Percentiles rank a stretch among this genome's conserved stretches.
Evolutionary conservation across 2,329 filamentous ascomycete genomes (phyloP).

Genomic region (Periconia sp.): DNA sequence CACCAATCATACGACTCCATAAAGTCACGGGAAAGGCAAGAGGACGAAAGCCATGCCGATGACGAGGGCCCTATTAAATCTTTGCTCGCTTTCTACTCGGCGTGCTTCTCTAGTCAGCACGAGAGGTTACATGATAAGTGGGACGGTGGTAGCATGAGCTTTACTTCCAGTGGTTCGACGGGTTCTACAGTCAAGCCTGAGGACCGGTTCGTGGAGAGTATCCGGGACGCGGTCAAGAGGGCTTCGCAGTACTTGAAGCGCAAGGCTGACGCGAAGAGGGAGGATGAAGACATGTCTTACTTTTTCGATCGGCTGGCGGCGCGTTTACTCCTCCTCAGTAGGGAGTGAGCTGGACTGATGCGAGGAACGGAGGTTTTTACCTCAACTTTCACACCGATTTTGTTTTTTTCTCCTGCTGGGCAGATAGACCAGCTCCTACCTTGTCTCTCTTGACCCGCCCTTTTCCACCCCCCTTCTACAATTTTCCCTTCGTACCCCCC

Average conservation of each 20-base stretch:
- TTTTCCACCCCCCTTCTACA: too few relatives aligned
- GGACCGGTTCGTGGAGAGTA: constrained; percentile 31
- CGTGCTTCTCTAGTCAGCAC: constrained; percentile 39
- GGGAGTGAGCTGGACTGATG: background rate
- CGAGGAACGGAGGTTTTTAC: too few relatives aligned
- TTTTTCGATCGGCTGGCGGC: constrained; percentile 44
- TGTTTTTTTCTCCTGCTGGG: too few relatives aligned
- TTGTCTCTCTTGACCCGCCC: too few relatives aligned
- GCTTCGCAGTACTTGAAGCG: constrained; percentile 24
- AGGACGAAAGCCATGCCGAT: constrained; percentile 16
- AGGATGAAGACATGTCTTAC: constrained; percentile 34
- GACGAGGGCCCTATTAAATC: constrained; percentile 27
- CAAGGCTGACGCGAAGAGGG: constrained; percentile 20
- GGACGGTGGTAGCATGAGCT: constrained; percentile 12
- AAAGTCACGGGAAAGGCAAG: background rate
- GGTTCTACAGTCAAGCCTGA: constrained; percentile 6
- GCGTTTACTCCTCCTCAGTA: constrained; percentile 27
- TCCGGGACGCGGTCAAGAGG: constrained; percentile 25
- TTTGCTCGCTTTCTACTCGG: constrained; percentile 35
- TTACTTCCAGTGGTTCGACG: background rate
- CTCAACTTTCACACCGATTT: too few relatives aligned
- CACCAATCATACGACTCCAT: constrained; percentile 21
- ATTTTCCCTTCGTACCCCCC: too few relatives aligned
- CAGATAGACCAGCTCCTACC: too few relatives aligned
- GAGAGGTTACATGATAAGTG: constrained; percentile 28